These are phyloP conservation scores for Trebouxiophyceae sp. DNA, from an alignment of 163 green algal genomes.

Conservation along the genomic window DNA sequence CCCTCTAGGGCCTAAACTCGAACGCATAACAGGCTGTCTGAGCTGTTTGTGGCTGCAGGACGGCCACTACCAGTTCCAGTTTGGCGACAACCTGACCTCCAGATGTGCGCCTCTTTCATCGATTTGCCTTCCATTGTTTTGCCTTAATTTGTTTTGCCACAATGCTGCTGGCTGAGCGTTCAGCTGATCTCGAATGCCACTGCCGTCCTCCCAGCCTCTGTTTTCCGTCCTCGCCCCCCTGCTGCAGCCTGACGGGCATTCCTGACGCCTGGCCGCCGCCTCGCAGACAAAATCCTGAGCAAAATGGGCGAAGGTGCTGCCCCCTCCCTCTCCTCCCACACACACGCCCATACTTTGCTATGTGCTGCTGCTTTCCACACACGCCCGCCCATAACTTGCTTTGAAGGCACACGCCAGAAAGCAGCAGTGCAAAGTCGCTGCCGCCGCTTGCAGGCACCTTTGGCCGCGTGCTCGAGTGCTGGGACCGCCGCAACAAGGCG, in stretches of 20 bases:
- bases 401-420: no score
- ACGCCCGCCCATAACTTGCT: background rate
- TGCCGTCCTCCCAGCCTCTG: background rate
- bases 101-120: constrained; percentile 54
- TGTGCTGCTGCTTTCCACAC: background rate
- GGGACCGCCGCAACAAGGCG: constrained; percentile 78
- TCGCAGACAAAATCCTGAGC: constrained; percentile 90
- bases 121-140: background rate
- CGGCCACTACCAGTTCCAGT: constrained; percentile 73
- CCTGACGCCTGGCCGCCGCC: no score
- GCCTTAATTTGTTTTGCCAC: background rate
- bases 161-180: background rate
- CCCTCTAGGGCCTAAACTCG: background rate
- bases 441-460: constrained; percentile 90
- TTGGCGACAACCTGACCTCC: constrained; percentile 77
- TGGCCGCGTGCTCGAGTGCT: constrained; percentile 96
- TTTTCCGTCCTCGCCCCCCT: no score
- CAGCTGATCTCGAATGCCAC: background rate
- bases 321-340: background rate
- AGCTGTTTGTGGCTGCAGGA: constrained; percentile 35
- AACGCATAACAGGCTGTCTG: background rate
- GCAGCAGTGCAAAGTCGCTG: background rate
- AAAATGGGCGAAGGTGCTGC: constrained; percentile 86
- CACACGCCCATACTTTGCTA: background rate
- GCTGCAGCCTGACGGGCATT: no score